Evolutionary conservation across 257 asterid species (phyloP).

Genomic region (Solanum dulcamara): DNA sequence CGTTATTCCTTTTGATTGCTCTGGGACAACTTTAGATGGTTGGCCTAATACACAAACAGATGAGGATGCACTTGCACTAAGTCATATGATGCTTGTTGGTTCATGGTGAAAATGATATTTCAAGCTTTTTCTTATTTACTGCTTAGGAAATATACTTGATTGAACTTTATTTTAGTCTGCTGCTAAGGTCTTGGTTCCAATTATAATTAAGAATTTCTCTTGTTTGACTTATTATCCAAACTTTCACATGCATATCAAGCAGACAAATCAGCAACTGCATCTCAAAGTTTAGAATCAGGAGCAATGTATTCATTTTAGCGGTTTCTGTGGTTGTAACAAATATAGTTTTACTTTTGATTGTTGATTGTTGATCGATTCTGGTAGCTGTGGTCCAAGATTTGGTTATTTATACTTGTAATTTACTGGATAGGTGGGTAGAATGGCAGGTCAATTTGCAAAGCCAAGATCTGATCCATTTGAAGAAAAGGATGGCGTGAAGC

Average conservation of each 20-base stretch:
- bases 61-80: neutral
- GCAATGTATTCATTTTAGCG: neutral
- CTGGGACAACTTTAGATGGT: neutral
- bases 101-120: neutral
- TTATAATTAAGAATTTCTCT: neutral
- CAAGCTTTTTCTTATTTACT: neutral
- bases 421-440: conserved; percentile 53
- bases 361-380: neutral
- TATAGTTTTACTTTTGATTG: neutral
- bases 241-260: neutral
- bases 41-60: neutral
- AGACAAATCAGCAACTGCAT: neutral
- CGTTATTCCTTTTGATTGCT: neutral
- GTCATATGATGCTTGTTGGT: neutral
- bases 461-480: conserved; percentile 63
- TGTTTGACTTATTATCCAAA: neutral
- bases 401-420: neutral
- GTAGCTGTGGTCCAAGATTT: neutral
- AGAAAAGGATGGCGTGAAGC: conserved; percentile 59
- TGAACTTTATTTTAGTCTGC: neutral
- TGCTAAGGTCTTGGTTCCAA: neutral
- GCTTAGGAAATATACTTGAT: neutral
- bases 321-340: neutral
- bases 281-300: neutral
- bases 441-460: conserved; percentile 81